Percentiles rank a stretch among this genome's conserved stretches.
Evolutionary conservation across 352 stramenopile species (phyloP).

Genomic region (Pythium scleroteichum): DNA sequence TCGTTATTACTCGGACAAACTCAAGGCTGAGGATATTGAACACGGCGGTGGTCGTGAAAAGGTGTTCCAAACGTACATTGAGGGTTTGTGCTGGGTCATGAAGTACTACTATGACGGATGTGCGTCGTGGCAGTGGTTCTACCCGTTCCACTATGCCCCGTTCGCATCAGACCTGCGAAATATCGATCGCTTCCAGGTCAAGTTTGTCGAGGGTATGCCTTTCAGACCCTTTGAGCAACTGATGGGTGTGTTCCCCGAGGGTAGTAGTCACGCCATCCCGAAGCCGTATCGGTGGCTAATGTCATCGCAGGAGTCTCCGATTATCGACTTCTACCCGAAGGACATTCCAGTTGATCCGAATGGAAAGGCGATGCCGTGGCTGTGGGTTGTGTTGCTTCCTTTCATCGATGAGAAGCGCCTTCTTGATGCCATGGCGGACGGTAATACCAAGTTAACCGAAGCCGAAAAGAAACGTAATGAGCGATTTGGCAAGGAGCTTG

Average conservation of each 20-base stretch:
- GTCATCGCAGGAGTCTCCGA: conserved; percentile 93
- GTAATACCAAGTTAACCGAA: conserved; percentile 65
- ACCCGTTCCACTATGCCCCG: conserved; percentile 99
- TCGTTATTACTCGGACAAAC: conserved; percentile 87
- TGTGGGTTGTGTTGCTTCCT: conserved; percentile 98
- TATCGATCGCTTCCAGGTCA: conserved; percentile 88
- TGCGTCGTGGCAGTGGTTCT: conserved; percentile 99
- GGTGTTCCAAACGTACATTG: conserved; percentile 96
- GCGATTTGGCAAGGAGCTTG: conserved; percentile 77
- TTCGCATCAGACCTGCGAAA: conserved; percentile 93
- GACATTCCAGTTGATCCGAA: conserved; percentile 98
- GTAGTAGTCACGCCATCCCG: conserved; percentile 93
- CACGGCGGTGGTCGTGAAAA: conserved; percentile 84
- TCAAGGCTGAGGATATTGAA: conserved; percentile 87
- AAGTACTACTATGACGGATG: conserved; percentile 99
- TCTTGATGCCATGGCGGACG: conserved; percentile 83
- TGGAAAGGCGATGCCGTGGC: conserved; percentile 98
- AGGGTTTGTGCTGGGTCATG: conserved; percentile 99
- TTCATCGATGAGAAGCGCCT: conserved; percentile 98
- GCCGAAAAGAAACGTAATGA: conserved; percentile 85
- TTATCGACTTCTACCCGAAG: conserved; percentile 97
- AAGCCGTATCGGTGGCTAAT: conserved; percentile 95
- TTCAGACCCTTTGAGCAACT: conserved; percentile 98
- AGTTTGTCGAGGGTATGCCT: conserved; percentile 94
- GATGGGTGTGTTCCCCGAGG: conserved; percentile 97